Evolutionary conservation across 129 eudicot species (phyloP).

Genomic region (sunflower (Helianthus annuus)): DNA sequence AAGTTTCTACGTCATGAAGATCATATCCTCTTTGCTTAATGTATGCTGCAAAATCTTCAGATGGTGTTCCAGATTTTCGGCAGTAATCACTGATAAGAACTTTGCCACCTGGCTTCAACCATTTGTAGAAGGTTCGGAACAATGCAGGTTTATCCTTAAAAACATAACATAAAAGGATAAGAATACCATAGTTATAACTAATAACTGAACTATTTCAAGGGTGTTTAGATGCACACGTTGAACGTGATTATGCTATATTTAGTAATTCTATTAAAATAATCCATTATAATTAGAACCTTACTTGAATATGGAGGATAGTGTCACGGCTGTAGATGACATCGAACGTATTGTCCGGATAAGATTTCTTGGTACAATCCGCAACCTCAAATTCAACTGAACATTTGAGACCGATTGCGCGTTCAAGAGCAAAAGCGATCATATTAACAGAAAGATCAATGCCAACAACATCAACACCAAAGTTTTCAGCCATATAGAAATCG

Average conservation of each 20-base stretch:
- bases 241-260: background rate
- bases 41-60: slow-evolving; percentile 74
- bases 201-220: slow-evolving; percentile 2
- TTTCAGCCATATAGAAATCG: slow-evolving; percentile 94
- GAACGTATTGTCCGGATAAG: slow-evolving; percentile 72
- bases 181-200: background rate
- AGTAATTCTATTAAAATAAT: too few species aligned
- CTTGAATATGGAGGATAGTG: slow-evolving; percentile 95
- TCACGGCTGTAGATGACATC: slow-evolving; percentile 99
- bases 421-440: slow-evolving; percentile 94
- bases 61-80: slow-evolving; percentile 70
- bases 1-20: slow-evolving; percentile 84
- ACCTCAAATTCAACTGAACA: slow-evolving; percentile 96
- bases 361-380: slow-evolving; percentile 92
- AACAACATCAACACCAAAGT: slow-evolving; percentile 76
- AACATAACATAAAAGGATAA: background rate
- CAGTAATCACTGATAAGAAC: slow-evolving; percentile 96
- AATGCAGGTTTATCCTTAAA: slow-evolving; percentile 86
- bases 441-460: slow-evolving; percentile 96
- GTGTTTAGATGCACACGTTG: background rate
- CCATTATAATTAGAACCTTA: slow-evolving; percentile 25
- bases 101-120: slow-evolving; percentile 98
- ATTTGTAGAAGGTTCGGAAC: slow-evolving; percentile 78
- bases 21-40: slow-evolving; percentile 97
- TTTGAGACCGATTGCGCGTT: slow-evolving; percentile 78